A percentile compares a stretch with the other conserved stretches of the same genome.
These are phyloP conservation scores for Candida corydali DNA, from an alignment of 805 yeast species.

Conservation along the genomic window DNA sequence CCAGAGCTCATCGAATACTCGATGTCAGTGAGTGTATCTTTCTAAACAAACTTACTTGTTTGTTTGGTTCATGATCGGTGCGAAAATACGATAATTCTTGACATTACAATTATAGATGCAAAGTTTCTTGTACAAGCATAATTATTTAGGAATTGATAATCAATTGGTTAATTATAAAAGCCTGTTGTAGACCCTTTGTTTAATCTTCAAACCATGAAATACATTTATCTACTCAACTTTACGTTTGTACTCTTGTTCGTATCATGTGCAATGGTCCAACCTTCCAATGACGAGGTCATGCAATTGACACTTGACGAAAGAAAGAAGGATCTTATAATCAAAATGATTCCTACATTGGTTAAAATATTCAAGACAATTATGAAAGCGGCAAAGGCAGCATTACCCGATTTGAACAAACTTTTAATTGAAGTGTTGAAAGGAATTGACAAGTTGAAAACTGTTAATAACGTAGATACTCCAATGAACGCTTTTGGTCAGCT, in stretches of 20 bases:
- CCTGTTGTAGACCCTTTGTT: too few relatives aligned
- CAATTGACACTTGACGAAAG: too few relatives aligned
- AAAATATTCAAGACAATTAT: conserved; percentile 1
- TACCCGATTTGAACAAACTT: conserved; percentile 1
- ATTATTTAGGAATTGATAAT: too few relatives aligned
- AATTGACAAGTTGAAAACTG: neutral
- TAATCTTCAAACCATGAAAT: neutral
- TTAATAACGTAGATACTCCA: neutral
- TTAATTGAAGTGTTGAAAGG: neutral
- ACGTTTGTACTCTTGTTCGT: neutral
- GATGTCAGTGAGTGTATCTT: too few relatives aligned
- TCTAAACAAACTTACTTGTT: too few relatives aligned
- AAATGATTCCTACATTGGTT: neutral
- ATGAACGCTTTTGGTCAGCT: neutral
- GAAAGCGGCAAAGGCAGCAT: neutral
- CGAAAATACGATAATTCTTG: too few relatives aligned
- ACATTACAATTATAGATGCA: too few relatives aligned
- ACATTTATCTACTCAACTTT: neutral
- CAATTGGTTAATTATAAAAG: too few relatives aligned
- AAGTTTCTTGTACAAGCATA: too few relatives aligned
- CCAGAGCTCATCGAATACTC: too few relatives aligned
- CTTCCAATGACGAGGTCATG: neutral
- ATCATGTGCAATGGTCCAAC: neutral
- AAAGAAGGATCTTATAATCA: conserved; percentile 1
- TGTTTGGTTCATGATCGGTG: too few relatives aligned